Percentiles rank a stretch among this genome's conserved stretches.
Conservation (phyloP, 23 red algal genomes). For the Agarophyton chilense region DNA sequence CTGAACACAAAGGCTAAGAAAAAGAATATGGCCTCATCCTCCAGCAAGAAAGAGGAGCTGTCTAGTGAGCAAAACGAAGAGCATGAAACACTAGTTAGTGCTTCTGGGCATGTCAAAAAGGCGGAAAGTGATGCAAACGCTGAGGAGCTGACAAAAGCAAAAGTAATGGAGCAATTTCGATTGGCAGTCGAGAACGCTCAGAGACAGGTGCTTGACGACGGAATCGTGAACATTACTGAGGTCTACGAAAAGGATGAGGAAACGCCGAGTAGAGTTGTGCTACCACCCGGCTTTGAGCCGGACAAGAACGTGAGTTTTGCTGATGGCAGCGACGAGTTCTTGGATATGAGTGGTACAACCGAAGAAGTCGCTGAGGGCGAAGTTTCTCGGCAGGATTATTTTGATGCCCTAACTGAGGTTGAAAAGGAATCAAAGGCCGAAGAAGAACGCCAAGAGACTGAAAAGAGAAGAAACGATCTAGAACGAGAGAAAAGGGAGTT, state of each 20-base stretch:
- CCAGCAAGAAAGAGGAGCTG: neutral
- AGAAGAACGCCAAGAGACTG: neutral
- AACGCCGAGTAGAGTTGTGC: conserved; percentile 18
- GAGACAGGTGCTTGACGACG: conserved; percentile 20
- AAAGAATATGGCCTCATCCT: neutral
- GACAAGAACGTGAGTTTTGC: conserved; percentile 26
- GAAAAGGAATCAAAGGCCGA: neutral
- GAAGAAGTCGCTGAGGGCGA: neutral
- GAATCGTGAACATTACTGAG: conserved; percentile 44
- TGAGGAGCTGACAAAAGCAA: neutral
- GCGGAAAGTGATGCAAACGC: neutral
- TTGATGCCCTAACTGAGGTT: neutral
- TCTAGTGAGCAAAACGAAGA: neutral
- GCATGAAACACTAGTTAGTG: neutral
- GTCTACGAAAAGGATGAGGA: conserved; percentile 46
- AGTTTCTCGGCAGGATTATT: neutral
- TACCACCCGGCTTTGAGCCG: conserved; percentile 18
- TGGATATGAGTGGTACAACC: conserved; percentile 34
- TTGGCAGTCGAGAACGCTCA: conserved; percentile 12
- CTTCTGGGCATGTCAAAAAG: neutral
- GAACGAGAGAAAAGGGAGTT: conserved; percentile 52
- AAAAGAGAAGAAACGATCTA: conserved; percentile 15
- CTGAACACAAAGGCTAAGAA: neutral
- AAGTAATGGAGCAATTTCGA: neutral
- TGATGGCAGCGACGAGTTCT: conserved; percentile 48